These are phyloP conservation scores for Pythium coloratum DNA, from an alignment of 352 stramenopile species.

Conservation along the genomic window DNA sequence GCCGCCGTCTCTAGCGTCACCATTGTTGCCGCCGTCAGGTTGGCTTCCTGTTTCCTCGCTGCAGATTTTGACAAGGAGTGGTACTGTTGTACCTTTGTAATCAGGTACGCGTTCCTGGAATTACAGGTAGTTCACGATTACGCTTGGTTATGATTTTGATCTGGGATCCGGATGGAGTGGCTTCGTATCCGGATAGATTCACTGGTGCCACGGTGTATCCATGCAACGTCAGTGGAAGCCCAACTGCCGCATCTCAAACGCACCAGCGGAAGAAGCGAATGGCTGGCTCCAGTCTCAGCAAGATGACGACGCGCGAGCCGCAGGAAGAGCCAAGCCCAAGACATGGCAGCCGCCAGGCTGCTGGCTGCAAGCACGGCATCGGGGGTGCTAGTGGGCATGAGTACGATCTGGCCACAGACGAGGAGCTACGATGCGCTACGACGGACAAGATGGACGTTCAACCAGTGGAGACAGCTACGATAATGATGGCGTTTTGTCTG, in stretches of 20 bases:
- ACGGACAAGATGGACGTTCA: neutral
- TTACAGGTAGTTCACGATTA: neutral
- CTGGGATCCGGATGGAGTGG: neutral
- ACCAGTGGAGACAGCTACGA: neutral
- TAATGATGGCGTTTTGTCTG: conserved; percentile 58
- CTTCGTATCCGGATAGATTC: neutral
- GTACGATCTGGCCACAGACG: neutral
- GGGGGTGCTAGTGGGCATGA: neutral
- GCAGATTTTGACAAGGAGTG: neutral
- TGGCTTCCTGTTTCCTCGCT: neutral
- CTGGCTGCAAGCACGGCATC: neutral
- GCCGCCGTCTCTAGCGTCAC: conserved; percentile 2
- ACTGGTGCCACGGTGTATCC: conserved; percentile 1
- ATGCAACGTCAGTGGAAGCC: neutral
- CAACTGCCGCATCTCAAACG: neutral
- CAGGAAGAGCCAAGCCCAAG: neutral
- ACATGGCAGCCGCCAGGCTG: neutral
- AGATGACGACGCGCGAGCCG: neutral
- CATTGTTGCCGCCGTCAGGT: conserved; percentile 10
- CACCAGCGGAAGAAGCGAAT: neutral
- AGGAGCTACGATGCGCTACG: neutral
- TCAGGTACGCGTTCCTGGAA: neutral
- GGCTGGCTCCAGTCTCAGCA: neutral
- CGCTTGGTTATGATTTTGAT: neutral
- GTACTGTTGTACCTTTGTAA: conserved; percentile 4